These are phyloP conservation scores for Pistacia integerrima DNA, from an alignment of 345 rosid genomes.

Conservation along the genomic window DNA sequence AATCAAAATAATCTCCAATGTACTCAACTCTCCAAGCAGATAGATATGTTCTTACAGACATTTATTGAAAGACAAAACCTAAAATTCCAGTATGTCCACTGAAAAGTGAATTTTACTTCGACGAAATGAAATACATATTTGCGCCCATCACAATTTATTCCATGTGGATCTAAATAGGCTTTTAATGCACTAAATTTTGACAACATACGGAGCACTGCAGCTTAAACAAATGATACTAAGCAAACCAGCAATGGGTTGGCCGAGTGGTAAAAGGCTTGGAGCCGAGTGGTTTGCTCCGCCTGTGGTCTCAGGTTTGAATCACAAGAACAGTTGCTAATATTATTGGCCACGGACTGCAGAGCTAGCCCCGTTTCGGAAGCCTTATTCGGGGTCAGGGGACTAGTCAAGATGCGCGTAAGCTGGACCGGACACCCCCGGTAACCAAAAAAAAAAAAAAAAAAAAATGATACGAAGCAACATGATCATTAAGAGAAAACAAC, in stretches of 20 bases:
- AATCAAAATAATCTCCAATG: too few species aligned
- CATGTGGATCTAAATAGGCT: not conserved
- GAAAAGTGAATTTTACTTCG: conserved; percentile 1
- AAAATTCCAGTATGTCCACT: not conserved
- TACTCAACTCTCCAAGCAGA: not conserved
- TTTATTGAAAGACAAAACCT: not conserved
- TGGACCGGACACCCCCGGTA: too few species aligned
- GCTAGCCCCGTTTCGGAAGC: too few species aligned
- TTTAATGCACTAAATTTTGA: not conserved
- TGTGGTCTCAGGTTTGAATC: too few species aligned
- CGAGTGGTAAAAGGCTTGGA: too few species aligned
- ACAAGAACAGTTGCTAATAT: too few species aligned
- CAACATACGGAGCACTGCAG: not conserved
- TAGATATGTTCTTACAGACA: not conserved
- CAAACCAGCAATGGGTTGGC: not conserved
- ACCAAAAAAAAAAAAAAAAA: too few species aligned
- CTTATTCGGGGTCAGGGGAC: too few species aligned
- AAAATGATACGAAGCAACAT: not conserved
- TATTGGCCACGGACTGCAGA: too few species aligned
- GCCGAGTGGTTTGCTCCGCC: too few species aligned
- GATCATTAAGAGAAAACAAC: not conserved
- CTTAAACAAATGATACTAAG: not conserved
- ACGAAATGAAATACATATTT: not conserved
- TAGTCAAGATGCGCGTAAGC: too few species aligned
- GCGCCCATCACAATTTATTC: not conserved